These are phyloP conservation scores for Babesia bovis DNA, from an alignment of 169 alveolate genomes.

Conservation along the genomic window DNA sequence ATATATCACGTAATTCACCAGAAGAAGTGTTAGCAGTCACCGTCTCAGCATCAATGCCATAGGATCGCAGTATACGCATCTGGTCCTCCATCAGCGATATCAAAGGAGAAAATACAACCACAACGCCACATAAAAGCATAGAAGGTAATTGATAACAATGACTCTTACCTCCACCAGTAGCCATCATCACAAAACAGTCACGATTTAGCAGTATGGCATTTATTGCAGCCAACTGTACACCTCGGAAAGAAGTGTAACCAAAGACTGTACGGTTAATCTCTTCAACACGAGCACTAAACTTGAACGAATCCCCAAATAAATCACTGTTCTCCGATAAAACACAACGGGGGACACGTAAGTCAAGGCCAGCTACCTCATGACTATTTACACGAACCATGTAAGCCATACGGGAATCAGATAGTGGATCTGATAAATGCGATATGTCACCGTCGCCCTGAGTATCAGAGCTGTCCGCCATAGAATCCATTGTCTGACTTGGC, in stretches of 20 bases:
- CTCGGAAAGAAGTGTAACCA: constrained; percentile 73
- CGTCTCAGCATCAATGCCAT: constrained; percentile 81
- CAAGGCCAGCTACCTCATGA: constrained; percentile 29
- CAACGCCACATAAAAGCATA: constrained; percentile 85
- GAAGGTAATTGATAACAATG: constrained; percentile 93
- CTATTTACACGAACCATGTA: constrained; percentile 48
- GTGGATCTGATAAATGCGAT: constrained; percentile 39
- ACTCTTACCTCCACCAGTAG: constrained; percentile 98
- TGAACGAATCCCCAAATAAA: constrained; percentile 29
- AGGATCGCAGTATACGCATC: constrained; percentile 78
- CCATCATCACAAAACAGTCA: constrained; percentile 91
- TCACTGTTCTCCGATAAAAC: constrained; percentile 13
- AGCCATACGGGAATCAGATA: constrained; percentile 14
- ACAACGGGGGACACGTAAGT: constrained; percentile 21
- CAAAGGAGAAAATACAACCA: constrained; percentile 94
- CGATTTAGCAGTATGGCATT: constrained; percentile 84
- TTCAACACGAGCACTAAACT: constrained; percentile 39
- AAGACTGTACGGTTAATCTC: constrained; percentile 51
- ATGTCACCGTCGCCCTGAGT: constrained; percentile 37
- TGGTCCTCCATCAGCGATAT: constrained; percentile 94
- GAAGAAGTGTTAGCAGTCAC: constrained; percentile 59
- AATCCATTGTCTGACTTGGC: constrained; percentile 11
- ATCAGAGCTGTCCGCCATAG: constrained; percentile 2
- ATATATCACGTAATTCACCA: constrained; percentile 42
- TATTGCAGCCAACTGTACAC: constrained; percentile 88